These are phyloP conservation scores for Botrytis elliptica DNA, from an alignment of 2,329 filamentous ascomycete species.

Conservation along the genomic window DNA sequence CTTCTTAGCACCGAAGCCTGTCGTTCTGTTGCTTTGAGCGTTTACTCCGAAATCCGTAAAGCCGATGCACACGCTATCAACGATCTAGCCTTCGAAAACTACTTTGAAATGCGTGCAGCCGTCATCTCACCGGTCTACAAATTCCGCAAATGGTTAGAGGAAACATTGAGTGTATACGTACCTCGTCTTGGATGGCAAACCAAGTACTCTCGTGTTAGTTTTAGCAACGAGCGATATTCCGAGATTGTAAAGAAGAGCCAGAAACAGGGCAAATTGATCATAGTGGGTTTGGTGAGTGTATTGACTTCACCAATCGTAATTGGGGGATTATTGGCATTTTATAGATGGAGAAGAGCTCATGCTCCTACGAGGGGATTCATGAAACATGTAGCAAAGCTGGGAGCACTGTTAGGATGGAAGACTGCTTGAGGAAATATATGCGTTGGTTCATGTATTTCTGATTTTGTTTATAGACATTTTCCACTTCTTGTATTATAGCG, in stretches of 20 bases:
- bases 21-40: slow-evolving; percentile 67
- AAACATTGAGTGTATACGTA: slow-evolving; percentile 72
- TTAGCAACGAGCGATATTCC: slow-evolving; percentile 88
- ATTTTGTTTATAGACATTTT: background rate
- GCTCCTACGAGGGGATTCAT: background rate
- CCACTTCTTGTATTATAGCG: background rate
- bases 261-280: slow-evolving; percentile 54
- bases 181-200: slow-evolving; percentile 85
- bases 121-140: slow-evolving; percentile 77
- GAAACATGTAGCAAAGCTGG: background rate
- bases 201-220: slow-evolving; percentile 89
- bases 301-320: slow-evolving; percentile 27
- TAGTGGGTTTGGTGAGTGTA: slow-evolving; percentile 27
- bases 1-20: slow-evolving; percentile 49
- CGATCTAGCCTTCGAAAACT: slow-evolving; percentile 86
- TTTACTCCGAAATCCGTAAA: slow-evolving; percentile 73
- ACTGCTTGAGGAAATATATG: background rate
- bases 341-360: slow-evolving; percentile 24
- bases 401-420: slow-evolving; percentile 9
- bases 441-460: background rate
- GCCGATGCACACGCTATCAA: slow-evolving; percentile 87
- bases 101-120: slow-evolving; percentile 86
- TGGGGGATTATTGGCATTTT: slow-evolving; percentile 26
- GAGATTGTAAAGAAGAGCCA: slow-evolving; percentile 72
- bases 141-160: slow-evolving; percentile 81